Conservation (phyloP, 176 grass and related monocot genomes). For the Echinochloa phyllopogon region DNA sequence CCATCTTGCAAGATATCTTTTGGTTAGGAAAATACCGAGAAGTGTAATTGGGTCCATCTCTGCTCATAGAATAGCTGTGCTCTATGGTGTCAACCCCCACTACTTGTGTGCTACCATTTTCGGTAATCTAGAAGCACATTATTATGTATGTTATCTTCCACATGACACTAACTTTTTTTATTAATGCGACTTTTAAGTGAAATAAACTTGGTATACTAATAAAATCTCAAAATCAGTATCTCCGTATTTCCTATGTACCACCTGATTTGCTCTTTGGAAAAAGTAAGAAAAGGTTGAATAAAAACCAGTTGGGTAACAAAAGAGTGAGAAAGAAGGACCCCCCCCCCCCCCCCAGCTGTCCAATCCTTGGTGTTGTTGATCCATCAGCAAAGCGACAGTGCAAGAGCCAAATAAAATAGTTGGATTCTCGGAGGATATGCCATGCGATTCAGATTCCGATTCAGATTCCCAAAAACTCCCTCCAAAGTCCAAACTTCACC, state of each 20-base stretch:
- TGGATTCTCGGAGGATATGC: slow-evolving; percentile 48
- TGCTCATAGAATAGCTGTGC: background rate
- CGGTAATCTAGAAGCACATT: background rate
- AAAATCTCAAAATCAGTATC: background rate
- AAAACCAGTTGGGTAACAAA: background rate
- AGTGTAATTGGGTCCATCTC: background rate
- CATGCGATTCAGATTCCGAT: slow-evolving; percentile 54
- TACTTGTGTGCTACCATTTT: background rate
- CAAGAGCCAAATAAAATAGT: slow-evolving; percentile 25
- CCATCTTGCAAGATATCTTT: slow-evolving; percentile 28
- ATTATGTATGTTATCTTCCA: background rate
- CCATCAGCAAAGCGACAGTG: slow-evolving; percentile 9
- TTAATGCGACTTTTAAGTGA: background rate
- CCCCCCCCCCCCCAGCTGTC: no score
- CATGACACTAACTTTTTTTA: background rate
- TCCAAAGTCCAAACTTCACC: no score
- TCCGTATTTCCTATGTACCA: background rate
- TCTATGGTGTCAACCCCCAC: slow-evolving; percentile 30
- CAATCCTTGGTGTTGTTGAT: slow-evolving; percentile 9
- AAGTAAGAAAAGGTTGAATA: background rate
- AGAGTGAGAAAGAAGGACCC: background rate
- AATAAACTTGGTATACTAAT: background rate
- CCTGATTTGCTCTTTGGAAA: background rate
- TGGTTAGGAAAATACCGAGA: slow-evolving; percentile 9
- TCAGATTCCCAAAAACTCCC: no score